Base-by-base conservation (phyloP, 371 early-diverging fungal genomes). In the Blyttiomyces sp. region DNA sequence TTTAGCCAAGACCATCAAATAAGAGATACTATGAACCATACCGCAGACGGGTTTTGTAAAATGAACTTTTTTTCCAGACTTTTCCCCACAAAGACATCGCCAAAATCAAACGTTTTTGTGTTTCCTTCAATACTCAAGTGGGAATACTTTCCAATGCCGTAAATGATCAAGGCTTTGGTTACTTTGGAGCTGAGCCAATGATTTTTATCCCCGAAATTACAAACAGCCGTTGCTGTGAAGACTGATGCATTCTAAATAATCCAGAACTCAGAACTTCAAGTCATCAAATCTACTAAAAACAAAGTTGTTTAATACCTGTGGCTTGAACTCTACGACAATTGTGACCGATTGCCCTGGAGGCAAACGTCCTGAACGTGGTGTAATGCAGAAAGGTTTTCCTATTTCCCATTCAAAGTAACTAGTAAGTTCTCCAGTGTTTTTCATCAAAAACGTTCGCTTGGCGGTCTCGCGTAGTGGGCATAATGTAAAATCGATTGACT, bases 131-230 rank as follows among this genome's bases (percentile, higher is more conserved):
- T 68, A 4, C 53, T 43, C 13, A 81, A 45, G 42, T 79, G 75
- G 3, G 77, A 72, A 59, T 64, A 81, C 60, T 81, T 81, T n/a
- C 76, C 76, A 39, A 79, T 72, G 35, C 74, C 81, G 27, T 60
- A 61, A 7, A 80, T 63, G 1, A 56, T 71, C 49, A 75, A 42
- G 3, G 71, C 44, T 51, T 72, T 53, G 0, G 61, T 45, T 13
- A 74, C 63, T 33, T 66, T 66, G 0, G 70, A 61, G 19, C 51
- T 50, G 30, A 69, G 66, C 76, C 74, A 75, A 17, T 68, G 53
- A 24, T 33, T 42, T 34, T 61, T 63, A 32, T 71, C 76, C 9
- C 80, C 80, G 61, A 74, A 80, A 7, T 48, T 56, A 59, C 77
- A 77, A 3, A 75, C 63, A 4, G 72, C 74, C 4, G 51, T 52